Percentiles rank a stretch among this genome's conserved stretches.
Evolutionary conservation across 176 grass and related monocot genomes (phyloP).

Genomic region (Carex myosuroides): DNA sequence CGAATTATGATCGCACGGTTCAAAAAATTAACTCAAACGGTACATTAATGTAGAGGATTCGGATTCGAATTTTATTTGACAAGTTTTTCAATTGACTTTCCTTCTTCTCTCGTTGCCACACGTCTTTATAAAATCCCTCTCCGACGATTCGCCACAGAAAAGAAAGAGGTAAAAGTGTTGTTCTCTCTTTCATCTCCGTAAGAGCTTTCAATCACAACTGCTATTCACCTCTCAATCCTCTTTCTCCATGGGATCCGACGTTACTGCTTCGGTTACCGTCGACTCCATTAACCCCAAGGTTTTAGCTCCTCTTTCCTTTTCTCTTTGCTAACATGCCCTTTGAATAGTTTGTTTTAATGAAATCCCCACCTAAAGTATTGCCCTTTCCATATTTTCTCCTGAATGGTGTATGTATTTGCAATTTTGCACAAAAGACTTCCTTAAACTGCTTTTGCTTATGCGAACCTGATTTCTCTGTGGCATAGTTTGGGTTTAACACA

Average conservation of each 20-base stretch:
- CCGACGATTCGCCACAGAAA: background rate
- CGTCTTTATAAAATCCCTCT: background rate
- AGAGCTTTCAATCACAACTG: background rate
- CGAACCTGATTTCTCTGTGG: background rate
- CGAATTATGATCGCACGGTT: no score
- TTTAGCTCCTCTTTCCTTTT: background rate
- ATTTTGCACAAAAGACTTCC: background rate
- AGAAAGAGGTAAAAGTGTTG: background rate
- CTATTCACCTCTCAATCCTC: background rate
- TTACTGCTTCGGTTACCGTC: slow-evolving; percentile 17
- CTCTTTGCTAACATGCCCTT: background rate
- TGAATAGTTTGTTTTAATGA: background rate
- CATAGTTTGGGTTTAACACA: background rate
- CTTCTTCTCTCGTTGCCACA: background rate
- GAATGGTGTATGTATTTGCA: background rate
- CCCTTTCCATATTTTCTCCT: background rate
- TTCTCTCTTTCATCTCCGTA: background rate
- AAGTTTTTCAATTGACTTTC: background rate
- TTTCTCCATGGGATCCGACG: slow-evolving; percentile 1
- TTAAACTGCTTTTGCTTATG: background rate
- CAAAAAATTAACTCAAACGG: no score
- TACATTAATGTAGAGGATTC: no score
- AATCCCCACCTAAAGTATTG: background rate
- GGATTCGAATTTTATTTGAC: background rate
- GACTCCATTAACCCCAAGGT: slow-evolving; percentile 40